Evolutionary conservation across 1,284 basidiomycete species (phyloP), one percentile per base, ranked within the genome.

Genomic region (Ganoderma multipileum): DNA sequence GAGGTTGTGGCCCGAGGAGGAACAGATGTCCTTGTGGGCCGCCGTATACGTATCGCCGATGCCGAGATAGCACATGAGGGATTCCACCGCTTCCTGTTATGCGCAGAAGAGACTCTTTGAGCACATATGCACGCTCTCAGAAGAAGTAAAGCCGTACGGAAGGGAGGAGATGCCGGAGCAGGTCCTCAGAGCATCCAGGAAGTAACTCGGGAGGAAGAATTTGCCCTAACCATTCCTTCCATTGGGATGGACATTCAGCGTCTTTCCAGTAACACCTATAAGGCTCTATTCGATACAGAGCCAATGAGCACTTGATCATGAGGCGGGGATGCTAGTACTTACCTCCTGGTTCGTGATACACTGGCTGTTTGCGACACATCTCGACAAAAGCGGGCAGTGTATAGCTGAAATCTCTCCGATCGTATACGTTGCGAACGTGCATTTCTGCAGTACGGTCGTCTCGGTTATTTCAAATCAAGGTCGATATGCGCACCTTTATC

Each of bases 21-120:
- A 92, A 74, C 93, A 94, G 0, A 91, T 83, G 77, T 94, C 92
- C 77, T 94, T 94, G 76, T 94, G 93, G 64, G 86, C 90, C 0
- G 93, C 89, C 0, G 92, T 94, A 75, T 88, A 81, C 0, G 92
- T 94, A 70, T 91, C 92, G 0, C 91, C 91, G 63, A 90, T 82
- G 9, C 92, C 92, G 11, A 93, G 79, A 74, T 94, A 94, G 75
- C 91, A 93, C 91, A 94, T 92, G 2, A 94, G 79, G 0, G 91
- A 92, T 76, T 94, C 89, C 1, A 92, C 86, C 38, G 80, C 79
- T 64, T 82, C 82, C 90, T 91, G 70, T 44, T 62, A 41, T 30
- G 38, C 50, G 33, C 57, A 20, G 44, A n/a, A 41, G 44, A 23
- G 26, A 57, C 36, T 55, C 16, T 18, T 60, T 18, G 14, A 60